A percentile compares a stretch with the other conserved stretches of the same genome.
Evolutionary conservation across 768 basidiomycete species (phyloP).

Genomic region (Astraeus odoratus): DNA sequence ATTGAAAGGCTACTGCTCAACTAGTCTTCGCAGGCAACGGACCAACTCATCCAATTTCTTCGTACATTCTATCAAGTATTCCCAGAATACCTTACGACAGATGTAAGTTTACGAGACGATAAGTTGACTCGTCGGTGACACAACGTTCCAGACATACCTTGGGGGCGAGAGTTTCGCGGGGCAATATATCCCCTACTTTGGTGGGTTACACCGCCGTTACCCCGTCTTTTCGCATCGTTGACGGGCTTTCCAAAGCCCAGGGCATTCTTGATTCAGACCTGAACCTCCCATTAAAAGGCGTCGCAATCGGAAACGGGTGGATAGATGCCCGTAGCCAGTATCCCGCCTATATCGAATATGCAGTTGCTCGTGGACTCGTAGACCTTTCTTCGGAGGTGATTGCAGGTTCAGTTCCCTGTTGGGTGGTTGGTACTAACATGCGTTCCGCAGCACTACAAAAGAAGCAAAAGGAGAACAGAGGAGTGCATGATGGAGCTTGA

Average conservation of each 20-base stretch:
- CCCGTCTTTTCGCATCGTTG: not conserved
- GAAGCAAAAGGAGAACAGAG: conserved; percentile 50
- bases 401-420: conserved; percentile 1
- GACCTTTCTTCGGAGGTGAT: conserved; percentile 63
- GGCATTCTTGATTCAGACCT: conserved; percentile 61
- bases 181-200: conserved; percentile 96
- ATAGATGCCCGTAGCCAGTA: conserved; percentile 89
- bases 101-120: conserved; percentile 49
- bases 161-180: conserved; percentile 97
- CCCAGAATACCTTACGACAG: conserved; percentile 76
- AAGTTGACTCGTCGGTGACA: conserved; percentile 6
- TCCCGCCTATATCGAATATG: conserved; percentile 82
- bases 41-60: conserved; percentile 78
- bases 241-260: conserved; percentile 46
- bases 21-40: conserved; percentile 46
- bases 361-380: conserved; percentile 70
- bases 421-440: not conserved
- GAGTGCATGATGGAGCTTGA: conserved; percentile 46
- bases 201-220: conserved; percentile 31
- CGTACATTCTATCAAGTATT: conserved; percentile 86
- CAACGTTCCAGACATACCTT: conserved; percentile 71
- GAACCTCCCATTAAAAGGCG: conserved; percentile 60
- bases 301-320: conserved; percentile 98
- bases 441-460: conserved; percentile 50
- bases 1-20: conserved; percentile 3